Evolutionary conservation across 306 rosid genomes (phyloP), one percentile per base, ranked within the genome.

Genomic region (Phaseolus lunatus): DNA sequence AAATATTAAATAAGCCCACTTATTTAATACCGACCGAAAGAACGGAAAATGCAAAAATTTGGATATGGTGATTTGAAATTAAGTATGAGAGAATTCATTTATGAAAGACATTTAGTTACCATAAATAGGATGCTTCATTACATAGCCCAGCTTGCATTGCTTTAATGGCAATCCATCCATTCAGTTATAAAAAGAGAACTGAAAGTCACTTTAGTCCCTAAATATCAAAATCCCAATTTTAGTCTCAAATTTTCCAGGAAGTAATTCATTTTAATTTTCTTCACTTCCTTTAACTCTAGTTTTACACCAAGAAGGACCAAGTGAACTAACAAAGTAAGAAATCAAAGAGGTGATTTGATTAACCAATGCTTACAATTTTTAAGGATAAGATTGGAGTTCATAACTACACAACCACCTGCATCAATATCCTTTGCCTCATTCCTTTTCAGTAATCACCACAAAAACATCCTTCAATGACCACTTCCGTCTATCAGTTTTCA

Each of bases 391-490:
- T 56, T 6, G 14, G 23, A 62, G 11, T 75, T 45, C 3, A 62
- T 7, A 47, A 29, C 14, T 47, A 62, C 23, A 29, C 20, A 54
- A 33, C 52, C 80, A 75, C 20, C 70, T 13, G 18, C 37, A 43
- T 18, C 22, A 35, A 76, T 48, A 48, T 62, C 52, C 49, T 62
- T 75, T 63, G 39, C 41, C 65, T 90, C 81, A 91, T 69, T 91
- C 92, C 84, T 93, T 91, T 77, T 89, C 98, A 4, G 90, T 90
- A 80, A 93, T 89, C 39, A 89, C 97, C 78, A 93, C 95, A 73
- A 93, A 91, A 77, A 84, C 93, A 80, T 93, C 98, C 86, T 86
- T 84, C 23, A 78, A 48, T 12, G 93, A 89, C 98, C 98, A 93
- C 84, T 82, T 91, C 75, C 82, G 85, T 39, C 86, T 85, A 57